Evolutionary conservation across 805 yeast genomes (phyloP), one percentile per base, ranked within the genome.

Genomic region (Teunomyces funiuensis): DNA sequence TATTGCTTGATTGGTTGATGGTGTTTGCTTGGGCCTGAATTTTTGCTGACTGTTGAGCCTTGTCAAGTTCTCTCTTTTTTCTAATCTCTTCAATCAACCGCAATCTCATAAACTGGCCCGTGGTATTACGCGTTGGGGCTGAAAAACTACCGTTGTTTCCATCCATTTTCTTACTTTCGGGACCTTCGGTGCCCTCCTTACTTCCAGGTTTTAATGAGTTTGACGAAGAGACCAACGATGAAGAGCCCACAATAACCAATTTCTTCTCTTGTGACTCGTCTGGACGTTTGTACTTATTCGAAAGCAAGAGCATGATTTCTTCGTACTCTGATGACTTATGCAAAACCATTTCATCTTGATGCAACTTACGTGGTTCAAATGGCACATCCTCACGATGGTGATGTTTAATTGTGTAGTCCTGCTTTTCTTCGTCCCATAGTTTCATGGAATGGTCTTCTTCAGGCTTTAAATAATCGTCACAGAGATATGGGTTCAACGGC

Each of bases 41-140:
- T 6, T 63, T 63, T 2, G 73, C 71, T 28, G 68, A 74, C 29
- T 66, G 68, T 43, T 61, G 71, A 1, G 61, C 66, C 47, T 65
- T 66, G 37, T 71, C 73, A 5, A 69, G 60, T 47, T 69, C 73
- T 54, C 79, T 77, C 57, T 85, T 79, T 36, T 85, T 72, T 41
- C 95, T 73, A 65, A 86, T 80, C 63, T 85, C 93, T 60, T 91
- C 98, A 44, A 91, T 85, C 54, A 90, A 88, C 48, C 95, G 75
- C 39, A 91, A 69, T 49, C 98, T 78, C 74, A 87, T 79, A 61
- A 93, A 93, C 61, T 89, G 95, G 33, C 70, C 74, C 6, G 77
- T 69, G 6, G 74, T 46, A 22, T 50, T 69, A 1, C 69, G 61
- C 1, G 28, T 40, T 40, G 41, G 47, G 31, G 46, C 57, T 33